phyloP scores from a whole-genome alignment of 768 basidiomycete species.

The Mycena rebaudengoi region DNA sequence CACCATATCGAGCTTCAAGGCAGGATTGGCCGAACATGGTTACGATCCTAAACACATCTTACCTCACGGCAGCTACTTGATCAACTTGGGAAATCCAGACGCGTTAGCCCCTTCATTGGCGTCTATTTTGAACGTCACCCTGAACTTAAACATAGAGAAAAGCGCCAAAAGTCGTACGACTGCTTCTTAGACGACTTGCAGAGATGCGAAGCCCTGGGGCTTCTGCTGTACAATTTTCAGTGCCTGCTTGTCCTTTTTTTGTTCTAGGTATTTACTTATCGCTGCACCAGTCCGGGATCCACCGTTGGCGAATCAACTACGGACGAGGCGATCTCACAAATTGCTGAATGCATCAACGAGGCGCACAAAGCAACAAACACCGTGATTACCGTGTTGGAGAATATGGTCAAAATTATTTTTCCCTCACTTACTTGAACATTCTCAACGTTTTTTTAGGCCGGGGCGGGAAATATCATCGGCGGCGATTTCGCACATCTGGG shows the following conservation, averaged over 20 bases:
- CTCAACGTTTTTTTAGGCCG: slow-evolving; percentile 58
- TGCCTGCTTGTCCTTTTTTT: slow-evolving; percentile 46
- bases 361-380: slow-evolving; percentile 68
- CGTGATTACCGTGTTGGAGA: slow-evolving; percentile 79
- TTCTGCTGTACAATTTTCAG: slow-evolving; percentile 88
- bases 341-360: slow-evolving; percentile 78
- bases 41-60: slow-evolving; percentile 72
- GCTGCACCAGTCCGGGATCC: slow-evolving; percentile 75
- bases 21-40: slow-evolving; percentile 64
- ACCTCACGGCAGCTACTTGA: slow-evolving; percentile 87
- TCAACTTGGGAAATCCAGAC: slow-evolving; percentile 87
- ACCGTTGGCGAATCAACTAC: slow-evolving; percentile 75
- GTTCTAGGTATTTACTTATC: background rate
- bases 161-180: slow-evolving; percentile 73
- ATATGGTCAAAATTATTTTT: slow-evolving; percentile 64
- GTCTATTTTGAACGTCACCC: background rate
- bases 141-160: slow-evolving; percentile 49
- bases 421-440: background rate
- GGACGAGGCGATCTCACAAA: slow-evolving; percentile 65
- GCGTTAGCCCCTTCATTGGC: slow-evolving; percentile 50
- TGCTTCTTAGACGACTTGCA: slow-evolving; percentile 87
- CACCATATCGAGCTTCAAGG: slow-evolving; percentile 66
- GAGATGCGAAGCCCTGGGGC: slow-evolving; percentile 79
- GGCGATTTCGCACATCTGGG: slow-evolving; percentile 73
- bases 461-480: slow-evolving; percentile 82